Base-by-base conservation (phyloP, 192 early-diverging fungal species). In the Lobosporangium transversale region DNA sequence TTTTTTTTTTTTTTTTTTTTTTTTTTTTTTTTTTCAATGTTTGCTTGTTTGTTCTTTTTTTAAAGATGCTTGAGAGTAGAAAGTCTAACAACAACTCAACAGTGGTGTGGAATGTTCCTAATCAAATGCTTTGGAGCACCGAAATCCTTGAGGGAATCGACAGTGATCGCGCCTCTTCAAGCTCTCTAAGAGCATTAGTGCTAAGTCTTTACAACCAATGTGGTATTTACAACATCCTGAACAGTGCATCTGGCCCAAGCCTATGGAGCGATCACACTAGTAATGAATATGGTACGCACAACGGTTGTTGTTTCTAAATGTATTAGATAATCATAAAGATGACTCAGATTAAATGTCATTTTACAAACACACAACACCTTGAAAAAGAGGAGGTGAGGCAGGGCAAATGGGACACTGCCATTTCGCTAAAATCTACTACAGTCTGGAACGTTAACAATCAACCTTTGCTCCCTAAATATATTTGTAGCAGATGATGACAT, bases 111-210 rank as follows among this genome's bases (percentile, higher is more conserved):
- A 60, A 66, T 31, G 70, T 88, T 68, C 80, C 57, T 12, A 30
- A 83, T 56, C 24, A 74, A 57, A 37, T 23, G 32, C 87, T 90
- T 53, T 79, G 83, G 4, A 82, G 84, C 14, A 83, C 73, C 14
- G 88, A 89, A 52, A 90, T 90, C 21, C 76, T 87, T 27, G 71
- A 84, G 32, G 75, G 92, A 29, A 84, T 94, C 62, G 86, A 89
- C 65, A 85, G 91, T 68, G 87, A 88, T 78, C 88, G 92, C n/a
- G n/a, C 8, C 92, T 89, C 84, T 81, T 91, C 50, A 79, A 92
- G 74, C 80, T 92, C 8, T 78, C 73, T 2, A 83, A 91, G 40
- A 90, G 90, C 1, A 89, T 91, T 53, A 57, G 53, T 18, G 89
- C 90, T 2, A 89, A 89, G 58, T 88, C 91, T 20, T 51, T 94